Base-by-base conservation (phyloP, 495 filamentous ascomycete genomes). In the Talaromyces ruber region DNA sequence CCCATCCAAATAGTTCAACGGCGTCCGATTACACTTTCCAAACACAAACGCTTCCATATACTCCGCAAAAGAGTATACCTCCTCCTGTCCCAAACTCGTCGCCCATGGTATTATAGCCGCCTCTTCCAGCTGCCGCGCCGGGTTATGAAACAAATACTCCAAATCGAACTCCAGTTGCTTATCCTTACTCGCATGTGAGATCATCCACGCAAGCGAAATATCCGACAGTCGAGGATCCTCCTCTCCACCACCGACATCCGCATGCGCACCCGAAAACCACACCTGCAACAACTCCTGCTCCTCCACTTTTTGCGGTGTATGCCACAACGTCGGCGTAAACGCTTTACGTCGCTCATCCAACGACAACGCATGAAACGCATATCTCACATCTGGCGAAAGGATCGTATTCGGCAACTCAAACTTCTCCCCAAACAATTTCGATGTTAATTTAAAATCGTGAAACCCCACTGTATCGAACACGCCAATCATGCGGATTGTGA, bases 381-480 rank as follows among this genome's bases (percentile, higher is more conserved):
- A 71, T 53, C 81, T 70, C 59, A 87, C 78, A 56, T 79, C 71
- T 68, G 66, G 51, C 34, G 66, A 66, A 6, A 72, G 60, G 8
- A 66, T 63, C 16, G 70, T 74, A 30, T 74, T 71, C 3, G 68
- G 70, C 32, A 73, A 70, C 30, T 68, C 57, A 28, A 65, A 63
- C 59, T 72, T 62, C 52, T 68, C 67, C 22, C 67, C 70, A 54
- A 67, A 50, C 14, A 68, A 58, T 25, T 50, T 54, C 11, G 63
- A 60, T 21, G 62, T 56, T 3, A 70, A 63, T 39, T 61, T 74
- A 67, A 64, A 72, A 64, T 65, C 70, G 64, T 63, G 76, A 62
- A 67, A 72, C 50, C 81, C 84, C 7, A 88, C 85, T 0, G 84
- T 87, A 65, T 87, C 84, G 72, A 74, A 87, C 4, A 86, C 83